Conservation (phyloP, 495 filamentous ascomycete genomes). For the Emericellopsis terricola region DNA sequence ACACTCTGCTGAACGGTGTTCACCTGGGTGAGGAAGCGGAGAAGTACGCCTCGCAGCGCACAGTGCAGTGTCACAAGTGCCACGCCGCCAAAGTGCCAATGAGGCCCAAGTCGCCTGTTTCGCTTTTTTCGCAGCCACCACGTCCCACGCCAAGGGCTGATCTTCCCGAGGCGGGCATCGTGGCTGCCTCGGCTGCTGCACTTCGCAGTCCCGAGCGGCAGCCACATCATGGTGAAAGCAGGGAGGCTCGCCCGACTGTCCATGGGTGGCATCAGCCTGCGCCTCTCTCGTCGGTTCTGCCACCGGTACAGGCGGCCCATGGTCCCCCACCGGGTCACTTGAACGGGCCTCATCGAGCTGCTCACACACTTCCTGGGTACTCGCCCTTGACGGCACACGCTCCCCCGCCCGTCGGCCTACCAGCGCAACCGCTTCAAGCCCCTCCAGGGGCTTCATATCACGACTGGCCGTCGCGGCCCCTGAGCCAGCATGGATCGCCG, state of each 20-base stretch:
- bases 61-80: conserved; percentile 38
- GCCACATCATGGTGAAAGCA: too few relatives aligned
- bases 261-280: too few relatives aligned
- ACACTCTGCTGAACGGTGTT: too few relatives aligned
- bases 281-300: too few relatives aligned
- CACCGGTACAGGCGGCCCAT: too few relatives aligned
- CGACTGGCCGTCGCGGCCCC: conserved; percentile 2
- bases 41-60: conserved; percentile 30
- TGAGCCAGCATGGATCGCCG: conserved; percentile 2
- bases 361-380: too few relatives aligned
- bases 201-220: too few relatives aligned
- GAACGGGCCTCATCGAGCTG: too few relatives aligned
- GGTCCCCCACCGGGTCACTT: too few relatives aligned
- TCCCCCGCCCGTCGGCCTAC: conserved; percentile 11
- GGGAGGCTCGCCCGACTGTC: too few relatives aligned
- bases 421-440: conserved; percentile 8
- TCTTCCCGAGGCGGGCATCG: conserved; percentile 11
- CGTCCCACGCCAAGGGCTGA: conserved; percentile 14
- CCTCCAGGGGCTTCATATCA: conserved; percentile 16
- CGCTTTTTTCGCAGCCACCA: conserved; percentile 13
- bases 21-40: conserved; percentile 20
- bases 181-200: not conserved
- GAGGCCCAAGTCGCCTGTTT: conserved; percentile 7
- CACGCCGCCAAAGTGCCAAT: conserved; percentile 22
- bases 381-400: too few relatives aligned